Evolutionary conservation across 371 early-diverging fungal species (phyloP), one percentile per base, ranked within the genome.

Genomic region (Basidiobolus heterosporus): DNA sequence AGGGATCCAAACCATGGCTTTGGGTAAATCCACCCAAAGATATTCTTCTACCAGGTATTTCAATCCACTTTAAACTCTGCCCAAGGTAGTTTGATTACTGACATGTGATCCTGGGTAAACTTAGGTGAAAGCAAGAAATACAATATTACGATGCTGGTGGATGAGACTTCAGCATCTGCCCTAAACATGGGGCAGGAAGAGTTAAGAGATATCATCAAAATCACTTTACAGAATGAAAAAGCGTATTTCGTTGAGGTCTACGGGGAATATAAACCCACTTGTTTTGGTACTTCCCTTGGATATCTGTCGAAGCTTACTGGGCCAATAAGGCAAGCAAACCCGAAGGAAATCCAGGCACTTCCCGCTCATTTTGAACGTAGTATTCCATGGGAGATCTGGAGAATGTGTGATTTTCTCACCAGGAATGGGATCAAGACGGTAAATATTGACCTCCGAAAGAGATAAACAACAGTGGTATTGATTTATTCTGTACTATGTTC

Each of bases 161-260:
- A 80, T 50, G 66, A 70, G 13, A 58, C 55, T 19, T 72, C 72
- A 0, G 78, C 85, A 0, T 65, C 76, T 0, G 44, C 69, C 1
- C 70, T 90, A 43, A 92, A 83, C 53, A 65, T 66, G 3, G 78
- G 72, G 11, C 44, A 54, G 13, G 75, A 81, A 30, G 56, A 67
- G 2, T 60, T 90, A 43, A 70, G 78, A 4, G 88, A 85, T 45
- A 83, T 85, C 15, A 53, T 91, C 23, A 76, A 91, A n/a, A 53
- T 93, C 14, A 80, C 85, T 39, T 53, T 84, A 40, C 79, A 79
- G 39, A 74, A 81, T 18, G 83, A 88, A 19, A 81, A 80, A 38
- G 91, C 91, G 48, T 80, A 76, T 46, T 93, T 93, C 53, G 64
- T 93, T 3, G 62, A 75, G 0, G 67, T 88, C 2, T 63, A 66